phyloP scores from a whole-genome alignment of 257 asterid species.

The Oldenlandia corymbosa region DNA sequence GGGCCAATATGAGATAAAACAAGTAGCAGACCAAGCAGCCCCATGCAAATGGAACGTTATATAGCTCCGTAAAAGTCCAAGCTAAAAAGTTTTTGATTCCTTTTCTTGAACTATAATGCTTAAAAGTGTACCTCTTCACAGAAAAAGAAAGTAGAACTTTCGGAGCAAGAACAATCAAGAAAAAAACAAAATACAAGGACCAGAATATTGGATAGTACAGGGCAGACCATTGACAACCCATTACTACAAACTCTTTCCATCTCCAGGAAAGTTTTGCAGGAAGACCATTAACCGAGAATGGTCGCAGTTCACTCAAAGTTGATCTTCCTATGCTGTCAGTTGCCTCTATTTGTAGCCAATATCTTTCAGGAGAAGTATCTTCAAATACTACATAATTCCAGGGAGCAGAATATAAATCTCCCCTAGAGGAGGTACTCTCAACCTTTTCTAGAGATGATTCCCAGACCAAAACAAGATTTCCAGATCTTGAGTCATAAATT shows the following conservation, averaged over 20 bases:
- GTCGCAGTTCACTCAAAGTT: conserved; percentile 63
- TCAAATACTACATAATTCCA: conserved; percentile 75
- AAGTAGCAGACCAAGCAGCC: conserved; percentile 43
- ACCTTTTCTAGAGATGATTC: conserved; percentile 61
- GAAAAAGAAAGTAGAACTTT: conserved; percentile 37
- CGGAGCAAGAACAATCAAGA: conserved; percentile 54
- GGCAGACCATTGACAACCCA: conserved; percentile 94
- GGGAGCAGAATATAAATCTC: conserved; percentile 62
- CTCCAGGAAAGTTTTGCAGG: conserved; percentile 58
- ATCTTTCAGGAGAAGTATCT: conserved; percentile 80
- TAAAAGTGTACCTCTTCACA: conserved; percentile 41
- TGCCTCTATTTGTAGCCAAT: conserved; percentile 64
- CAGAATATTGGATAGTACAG: conserved; percentile 67
- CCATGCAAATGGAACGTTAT: conserved; percentile 46
- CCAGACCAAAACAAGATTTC: conserved; percentile 41
- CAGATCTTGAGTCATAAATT: conserved; percentile 67
- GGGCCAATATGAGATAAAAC: conserved; percentile 71
- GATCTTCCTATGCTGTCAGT: conserved; percentile 49
- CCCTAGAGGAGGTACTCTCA: conserved; percentile 36
- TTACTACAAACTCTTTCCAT: conserved; percentile 76
- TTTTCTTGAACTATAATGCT: conserved; percentile 40
- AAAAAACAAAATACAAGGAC: conserved; percentile 36
- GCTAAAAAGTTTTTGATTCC: conserved; percentile 33
- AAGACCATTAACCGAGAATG: conserved; percentile 65
- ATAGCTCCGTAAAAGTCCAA: conserved; percentile 56